Evolutionary conservation across 2,329 filamentous ascomycete genomes (phyloP).

Genomic region (Claviceps africana): DNA sequence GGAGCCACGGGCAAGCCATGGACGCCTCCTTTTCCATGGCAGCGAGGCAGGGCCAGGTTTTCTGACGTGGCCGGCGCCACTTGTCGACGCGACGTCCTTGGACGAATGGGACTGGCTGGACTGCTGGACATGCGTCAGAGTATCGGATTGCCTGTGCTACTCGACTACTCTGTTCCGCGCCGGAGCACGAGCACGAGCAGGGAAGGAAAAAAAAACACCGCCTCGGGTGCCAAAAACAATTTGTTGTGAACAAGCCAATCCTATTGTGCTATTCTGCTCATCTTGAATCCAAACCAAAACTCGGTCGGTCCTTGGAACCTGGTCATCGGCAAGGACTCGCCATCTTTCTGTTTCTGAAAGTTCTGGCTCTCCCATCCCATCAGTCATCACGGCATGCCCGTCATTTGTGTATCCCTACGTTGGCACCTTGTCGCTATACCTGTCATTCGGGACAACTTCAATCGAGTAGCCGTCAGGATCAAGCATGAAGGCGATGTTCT

Average conservation of each 20-base stretch:
- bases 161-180: background rate
- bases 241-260: background rate
- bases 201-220: too few relatives aligned
- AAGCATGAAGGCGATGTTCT: slow-evolving; percentile 81
- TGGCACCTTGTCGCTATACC: slow-evolving; percentile 17
- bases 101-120: too few relatives aligned
- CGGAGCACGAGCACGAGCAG: background rate
- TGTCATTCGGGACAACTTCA: slow-evolving; percentile 61
- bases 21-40: background rate
- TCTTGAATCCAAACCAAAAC: background rate
- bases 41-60: too few relatives aligned
- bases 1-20: background rate
- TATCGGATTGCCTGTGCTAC: background rate
- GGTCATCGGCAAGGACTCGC: background rate
- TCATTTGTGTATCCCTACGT: background rate
- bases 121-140: background rate
- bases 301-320: background rate
- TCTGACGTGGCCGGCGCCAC: background rate
- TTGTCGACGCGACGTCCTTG: too few relatives aligned
- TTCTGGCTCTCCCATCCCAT: background rate
- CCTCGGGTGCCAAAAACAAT: background rate
- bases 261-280: background rate
- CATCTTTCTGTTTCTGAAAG: background rate
- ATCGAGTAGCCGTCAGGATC: slow-evolving; percentile 84
- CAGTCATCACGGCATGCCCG: background rate